These are phyloP conservation scores for Phaeosphaeriaceae sp. DNA, from an alignment of 2,329 filamentous ascomycete species.

Conservation along the genomic window DNA sequence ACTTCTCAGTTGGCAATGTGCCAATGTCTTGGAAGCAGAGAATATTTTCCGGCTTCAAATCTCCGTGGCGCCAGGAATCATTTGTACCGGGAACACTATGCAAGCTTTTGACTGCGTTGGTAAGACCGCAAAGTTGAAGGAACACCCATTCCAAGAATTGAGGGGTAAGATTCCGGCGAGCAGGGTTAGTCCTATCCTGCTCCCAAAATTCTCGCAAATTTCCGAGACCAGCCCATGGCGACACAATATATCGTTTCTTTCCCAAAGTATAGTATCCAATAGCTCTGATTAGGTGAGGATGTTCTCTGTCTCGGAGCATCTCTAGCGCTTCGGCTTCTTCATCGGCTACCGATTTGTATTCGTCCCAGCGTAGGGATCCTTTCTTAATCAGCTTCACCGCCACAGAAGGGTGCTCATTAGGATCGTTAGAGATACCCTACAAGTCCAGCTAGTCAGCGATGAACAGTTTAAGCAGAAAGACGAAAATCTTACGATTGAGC, in stretches of 20 bases:
- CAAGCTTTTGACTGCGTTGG: slow-evolving; percentile 10
- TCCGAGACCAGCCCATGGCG: slow-evolving; percentile 19
- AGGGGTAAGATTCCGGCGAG: neutral
- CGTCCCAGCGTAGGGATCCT: neutral
- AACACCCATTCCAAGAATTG: slow-evolving; percentile 12
- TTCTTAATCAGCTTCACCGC: slow-evolving; percentile 17
- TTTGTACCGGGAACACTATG: slow-evolving; percentile 1
- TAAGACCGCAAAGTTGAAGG: slow-evolving; percentile 15
- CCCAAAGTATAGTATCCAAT: slow-evolving; percentile 16
- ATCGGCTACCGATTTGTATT: slow-evolving; percentile 4
- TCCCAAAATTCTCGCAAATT: slow-evolving; percentile 23
- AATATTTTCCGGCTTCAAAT: slow-evolving; percentile 25
- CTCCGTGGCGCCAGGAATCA: slow-evolving; percentile 7
- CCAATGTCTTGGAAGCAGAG: slow-evolving; percentile 5
- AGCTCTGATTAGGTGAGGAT: slow-evolving; percentile 16
- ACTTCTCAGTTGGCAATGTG: neutral
- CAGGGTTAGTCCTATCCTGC: neutral
- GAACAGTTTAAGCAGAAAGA: neutral
- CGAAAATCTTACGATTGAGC: neutral
- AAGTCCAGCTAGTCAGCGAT: neutral
- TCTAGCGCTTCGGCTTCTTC: slow-evolving; percentile 8
- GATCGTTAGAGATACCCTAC: slow-evolving; percentile 1
- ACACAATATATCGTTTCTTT: slow-evolving; percentile 17
- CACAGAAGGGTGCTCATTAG: slow-evolving; percentile 12
- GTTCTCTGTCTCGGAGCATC: slow-evolving; percentile 9